Conservation (phyloP, 192 early-diverging fungal genomes). For the Chytriomyces sp. region DNA sequence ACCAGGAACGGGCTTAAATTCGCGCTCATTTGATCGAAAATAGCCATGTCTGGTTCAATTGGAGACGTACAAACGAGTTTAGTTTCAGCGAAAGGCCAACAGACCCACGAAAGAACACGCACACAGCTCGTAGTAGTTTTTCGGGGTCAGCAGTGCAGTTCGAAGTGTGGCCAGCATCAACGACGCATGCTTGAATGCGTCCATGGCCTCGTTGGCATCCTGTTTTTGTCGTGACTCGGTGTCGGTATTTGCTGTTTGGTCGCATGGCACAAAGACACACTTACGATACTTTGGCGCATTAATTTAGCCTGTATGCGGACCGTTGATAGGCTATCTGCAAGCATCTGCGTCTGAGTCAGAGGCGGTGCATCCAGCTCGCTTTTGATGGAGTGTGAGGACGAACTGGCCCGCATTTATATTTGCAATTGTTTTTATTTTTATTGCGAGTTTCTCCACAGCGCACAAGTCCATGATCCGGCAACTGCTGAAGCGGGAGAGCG, state of each 20-base stretch:
- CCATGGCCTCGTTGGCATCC: conserved; percentile 88
- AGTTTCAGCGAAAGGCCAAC: too few relatives aligned
- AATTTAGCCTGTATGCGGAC: background rate
- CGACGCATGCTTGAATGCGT: conserved; percentile 95
- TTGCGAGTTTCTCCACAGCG: too few relatives aligned
- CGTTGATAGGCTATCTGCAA: background rate
- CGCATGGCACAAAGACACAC: background rate
- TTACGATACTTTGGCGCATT: background rate
- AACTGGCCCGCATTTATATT: too few relatives aligned
- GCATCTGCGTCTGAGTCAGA: background rate
- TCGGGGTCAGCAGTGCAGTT: conserved; percentile 92
- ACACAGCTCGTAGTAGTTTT: conserved; percentile 99
- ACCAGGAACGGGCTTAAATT: conserved; percentile 87
- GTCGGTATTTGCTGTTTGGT: background rate
- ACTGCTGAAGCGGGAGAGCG: too few relatives aligned
- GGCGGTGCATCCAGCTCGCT: background rate
- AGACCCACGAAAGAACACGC: conserved; percentile 38
- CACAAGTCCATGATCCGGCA: too few relatives aligned
- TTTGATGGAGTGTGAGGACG: too few relatives aligned
- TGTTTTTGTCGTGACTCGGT: conserved; percentile 30
- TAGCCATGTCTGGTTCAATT: conserved; percentile 80
- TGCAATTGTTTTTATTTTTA: too few relatives aligned
- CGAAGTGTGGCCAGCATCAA: conserved; percentile 96
- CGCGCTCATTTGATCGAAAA: conserved; percentile 90
- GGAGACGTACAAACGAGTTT: too few relatives aligned